Conservation (phyloP, 371 early-diverging fungal genomes). For the Smittium culicis region DNA sequence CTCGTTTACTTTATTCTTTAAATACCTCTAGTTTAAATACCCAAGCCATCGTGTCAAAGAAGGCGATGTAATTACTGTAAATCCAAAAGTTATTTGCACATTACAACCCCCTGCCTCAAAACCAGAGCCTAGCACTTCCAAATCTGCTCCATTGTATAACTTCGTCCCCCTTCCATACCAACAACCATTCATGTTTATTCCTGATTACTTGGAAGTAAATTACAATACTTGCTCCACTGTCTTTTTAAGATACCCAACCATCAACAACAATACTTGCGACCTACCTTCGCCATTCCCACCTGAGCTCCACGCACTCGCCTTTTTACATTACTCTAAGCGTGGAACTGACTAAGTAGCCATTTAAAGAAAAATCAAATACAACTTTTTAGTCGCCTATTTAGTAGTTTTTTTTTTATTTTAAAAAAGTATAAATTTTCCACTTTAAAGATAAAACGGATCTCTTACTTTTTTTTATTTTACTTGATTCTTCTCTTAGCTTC, state of each 20-base stretch:
- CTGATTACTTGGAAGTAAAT: constrained; percentile 92
- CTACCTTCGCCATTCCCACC: constrained; percentile 89
- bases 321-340: constrained; percentile 71
- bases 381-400: too few relatives aligned
- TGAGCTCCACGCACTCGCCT: constrained; percentile 74
- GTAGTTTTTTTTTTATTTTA: too few relatives aligned
- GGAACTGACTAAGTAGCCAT: constrained; percentile 18
- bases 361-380: too few relatives aligned
- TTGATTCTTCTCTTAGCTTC: too few relatives aligned
- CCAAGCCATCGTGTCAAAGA: constrained; percentile 72
- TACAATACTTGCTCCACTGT: constrained; percentile 80
- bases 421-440: too few relatives aligned
- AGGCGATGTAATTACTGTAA: constrained; percentile 78
- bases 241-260: constrained; percentile 75
- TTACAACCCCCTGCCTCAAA: constrained; percentile 34
- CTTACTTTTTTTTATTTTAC: too few relatives aligned
- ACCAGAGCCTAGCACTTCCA: background rate
- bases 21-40: constrained; percentile 23
- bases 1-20: background rate
- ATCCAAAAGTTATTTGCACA: constrained; percentile 61
- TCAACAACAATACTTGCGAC: constrained; percentile 72
- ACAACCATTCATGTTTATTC: constrained; percentile 91
- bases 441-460: too few relatives aligned
- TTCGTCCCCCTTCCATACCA: constrained; percentile 66
- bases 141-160: constrained; percentile 30